Percentiles rank a stretch among this genome's conserved stretches.
phyloP scores from a whole-genome alignment of 192 early-diverging fungal species.

The Podila minutissima region DNA sequence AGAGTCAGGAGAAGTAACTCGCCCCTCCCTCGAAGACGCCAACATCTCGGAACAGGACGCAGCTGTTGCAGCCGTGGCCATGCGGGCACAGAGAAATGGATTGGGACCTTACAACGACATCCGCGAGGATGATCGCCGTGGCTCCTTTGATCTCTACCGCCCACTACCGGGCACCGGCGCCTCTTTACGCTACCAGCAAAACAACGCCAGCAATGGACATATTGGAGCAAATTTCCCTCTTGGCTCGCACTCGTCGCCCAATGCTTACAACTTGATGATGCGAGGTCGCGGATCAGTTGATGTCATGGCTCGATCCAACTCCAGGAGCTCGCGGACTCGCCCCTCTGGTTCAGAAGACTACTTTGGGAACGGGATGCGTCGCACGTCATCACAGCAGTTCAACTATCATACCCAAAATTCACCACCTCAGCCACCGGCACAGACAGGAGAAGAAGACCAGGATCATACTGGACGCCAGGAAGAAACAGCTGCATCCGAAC shows the following conservation, averaged over 20 bases:
- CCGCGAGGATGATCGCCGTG: slow-evolving; percentile 28
- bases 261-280: slow-evolving; percentile 39
- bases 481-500: not conserved
- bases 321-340: slow-evolving; percentile 18
- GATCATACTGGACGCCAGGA: not conserved
- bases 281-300: slow-evolving; percentile 41
- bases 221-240: not conserved
- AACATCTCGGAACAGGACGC: slow-evolving; percentile 48
- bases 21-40: slow-evolving; percentile 31
- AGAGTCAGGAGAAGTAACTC: slow-evolving; percentile 11
- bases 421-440: not conserved
- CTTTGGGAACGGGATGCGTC: slow-evolving; percentile 14
- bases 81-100: slow-evolving; percentile 27
- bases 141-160: slow-evolving; percentile 23
- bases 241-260: slow-evolving; percentile 12
- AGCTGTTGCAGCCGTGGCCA: slow-evolving; percentile 37
- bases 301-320: slow-evolving; percentile 24
- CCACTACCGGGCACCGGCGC: slow-evolving; percentile 2
- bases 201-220: slow-evolving; percentile 4
- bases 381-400: slow-evolving; percentile 12
- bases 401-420: not conserved
- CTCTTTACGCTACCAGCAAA: slow-evolving; percentile 7
- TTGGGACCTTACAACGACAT: slow-evolving; percentile 8
- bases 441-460: not conserved
- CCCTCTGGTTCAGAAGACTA: slow-evolving; percentile 22